phyloP scores from a whole-genome alignment of 345 rosid genomes.

The Populus deltoides region DNA sequence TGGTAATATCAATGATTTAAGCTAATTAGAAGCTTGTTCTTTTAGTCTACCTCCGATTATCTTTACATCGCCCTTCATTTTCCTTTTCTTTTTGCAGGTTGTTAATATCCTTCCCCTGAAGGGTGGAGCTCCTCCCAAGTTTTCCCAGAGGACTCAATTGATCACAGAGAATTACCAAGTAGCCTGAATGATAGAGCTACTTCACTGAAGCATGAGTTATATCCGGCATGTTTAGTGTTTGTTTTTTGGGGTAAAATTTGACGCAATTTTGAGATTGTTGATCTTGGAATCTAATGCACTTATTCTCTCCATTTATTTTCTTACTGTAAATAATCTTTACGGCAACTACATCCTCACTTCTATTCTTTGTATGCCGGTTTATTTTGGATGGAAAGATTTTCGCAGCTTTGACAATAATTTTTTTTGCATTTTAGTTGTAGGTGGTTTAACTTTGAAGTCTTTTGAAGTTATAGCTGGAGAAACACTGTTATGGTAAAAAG shows the following conservation, averaged over 20 bases:
- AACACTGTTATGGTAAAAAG: no score
- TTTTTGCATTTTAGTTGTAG: no score
- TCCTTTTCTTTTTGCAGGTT: constrained; percentile 41
- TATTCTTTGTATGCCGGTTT: neutral
- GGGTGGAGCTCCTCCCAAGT: constrained; percentile 77
- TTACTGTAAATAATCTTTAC: neutral
- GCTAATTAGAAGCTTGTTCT: neutral
- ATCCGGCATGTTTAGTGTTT: neutral
- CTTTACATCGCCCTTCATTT: neutral
- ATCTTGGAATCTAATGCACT: neutral
- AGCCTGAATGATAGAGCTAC: constrained; percentile 34
- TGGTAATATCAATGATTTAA: neutral
- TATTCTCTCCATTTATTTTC: neutral
- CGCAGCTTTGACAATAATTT: no score
- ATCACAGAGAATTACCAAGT: constrained; percentile 83
- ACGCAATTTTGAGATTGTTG: constrained; percentile 1
- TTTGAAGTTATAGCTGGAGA: no score
- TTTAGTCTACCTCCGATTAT: neutral
- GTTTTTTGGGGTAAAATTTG: neutral
- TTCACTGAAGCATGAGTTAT: neutral
- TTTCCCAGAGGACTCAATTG: constrained; percentile 74
- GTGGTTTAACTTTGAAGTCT: no score
- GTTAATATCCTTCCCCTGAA: constrained; percentile 63
- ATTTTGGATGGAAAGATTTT: no score
- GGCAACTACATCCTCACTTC: neutral